phyloP scores from a whole-genome alignment of 805 yeast genomes.

The Yarrowia sp. region DNA sequence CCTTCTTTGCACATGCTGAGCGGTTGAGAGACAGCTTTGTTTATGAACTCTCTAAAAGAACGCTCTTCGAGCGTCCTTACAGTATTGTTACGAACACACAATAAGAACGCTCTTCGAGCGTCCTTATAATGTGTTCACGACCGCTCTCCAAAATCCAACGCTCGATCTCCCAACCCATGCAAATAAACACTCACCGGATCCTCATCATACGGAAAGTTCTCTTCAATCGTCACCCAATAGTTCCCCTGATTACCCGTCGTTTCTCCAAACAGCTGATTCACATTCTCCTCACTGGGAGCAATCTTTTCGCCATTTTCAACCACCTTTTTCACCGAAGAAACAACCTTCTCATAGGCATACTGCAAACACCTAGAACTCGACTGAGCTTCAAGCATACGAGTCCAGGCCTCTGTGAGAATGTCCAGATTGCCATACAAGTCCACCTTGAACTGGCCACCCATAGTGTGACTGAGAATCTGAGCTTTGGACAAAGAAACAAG shows the following conservation, averaged over 20 bases:
- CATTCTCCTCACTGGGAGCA: not conserved
- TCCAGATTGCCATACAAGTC: constrained; percentile 8
- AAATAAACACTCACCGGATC: not conserved
- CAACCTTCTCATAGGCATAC: constrained; percentile 12
- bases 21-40: no score
- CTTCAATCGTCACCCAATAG: constrained; percentile 8
- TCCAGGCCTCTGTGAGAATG: not conserved
- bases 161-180: constrained; percentile 7
- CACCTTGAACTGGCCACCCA: not conserved
- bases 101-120: not conserved
- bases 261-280: not conserved
- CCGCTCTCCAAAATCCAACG: constrained; percentile 15
- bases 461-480: not conserved
- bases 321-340: not conserved
- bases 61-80: not conserved
- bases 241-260: not conserved
- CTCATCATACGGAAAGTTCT: not conserved
- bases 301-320: not conserved
- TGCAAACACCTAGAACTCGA: constrained; percentile 6
- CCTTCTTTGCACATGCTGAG: no score
- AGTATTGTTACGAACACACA: not conserved
- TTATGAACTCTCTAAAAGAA: not conserved
- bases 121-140: not conserved
- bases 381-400: not conserved
- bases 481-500: constrained; percentile 17